Conservation (phyloP, 1,139 yeast species). For the Arxiozyma bovina region DNA sequence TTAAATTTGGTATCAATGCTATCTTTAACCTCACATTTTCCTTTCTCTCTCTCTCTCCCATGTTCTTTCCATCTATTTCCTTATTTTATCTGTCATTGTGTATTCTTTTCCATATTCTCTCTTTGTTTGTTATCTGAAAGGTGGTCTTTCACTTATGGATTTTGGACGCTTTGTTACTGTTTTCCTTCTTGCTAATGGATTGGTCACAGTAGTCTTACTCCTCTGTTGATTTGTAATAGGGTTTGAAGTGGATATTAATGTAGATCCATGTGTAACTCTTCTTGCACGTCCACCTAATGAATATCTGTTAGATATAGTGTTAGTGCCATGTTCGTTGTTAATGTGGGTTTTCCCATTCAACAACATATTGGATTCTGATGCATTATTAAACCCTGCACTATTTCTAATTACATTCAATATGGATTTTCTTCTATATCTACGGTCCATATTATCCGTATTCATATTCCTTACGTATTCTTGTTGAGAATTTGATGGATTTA, state of each 20-base stretch:
- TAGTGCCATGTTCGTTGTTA: neutral
- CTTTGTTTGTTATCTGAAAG: conserved; percentile 16
- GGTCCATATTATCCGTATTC: conserved; percentile 1
- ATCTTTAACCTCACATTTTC: neutral
- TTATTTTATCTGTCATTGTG: no score
- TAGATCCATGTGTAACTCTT: conserved; percentile 4
- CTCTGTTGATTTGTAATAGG: neutral
- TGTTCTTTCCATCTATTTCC: no score
- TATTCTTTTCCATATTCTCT: no score
- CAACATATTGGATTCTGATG: neutral
- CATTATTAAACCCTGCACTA: conserved; percentile 16
- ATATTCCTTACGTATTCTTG: neutral
- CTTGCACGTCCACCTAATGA: conserved; percentile 4
- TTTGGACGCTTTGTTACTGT: conserved; percentile 1
- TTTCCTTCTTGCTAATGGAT: conserved; percentile 1
- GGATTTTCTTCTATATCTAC: conserved; percentile 24
- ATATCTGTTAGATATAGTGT: neutral
- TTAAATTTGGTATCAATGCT: no score
- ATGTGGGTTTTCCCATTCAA: neutral
- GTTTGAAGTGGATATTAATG: neutral
- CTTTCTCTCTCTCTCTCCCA: neutral
- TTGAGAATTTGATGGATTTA: conserved; percentile 20
- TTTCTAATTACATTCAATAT: conserved; percentile 28
- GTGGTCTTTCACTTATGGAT: conserved; percentile 17
- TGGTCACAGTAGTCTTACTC: neutral